Base-by-base conservation (phyloP, 768 basidiomycete genomes). In the Boletus rubescentipes region DNA sequence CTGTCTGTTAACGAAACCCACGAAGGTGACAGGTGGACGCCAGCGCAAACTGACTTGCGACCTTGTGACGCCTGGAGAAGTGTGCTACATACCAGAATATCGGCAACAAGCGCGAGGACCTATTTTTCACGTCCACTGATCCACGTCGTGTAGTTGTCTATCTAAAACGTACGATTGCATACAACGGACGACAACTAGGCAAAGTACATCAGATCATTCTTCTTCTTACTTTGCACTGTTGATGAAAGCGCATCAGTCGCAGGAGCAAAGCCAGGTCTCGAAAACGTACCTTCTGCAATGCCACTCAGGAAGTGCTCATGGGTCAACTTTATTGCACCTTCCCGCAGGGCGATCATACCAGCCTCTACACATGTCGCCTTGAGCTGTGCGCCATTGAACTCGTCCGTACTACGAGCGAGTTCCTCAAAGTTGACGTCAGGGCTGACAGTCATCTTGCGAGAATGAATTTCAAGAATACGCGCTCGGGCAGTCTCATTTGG, bases 311-410 rank as follows among this genome's bases (percentile, higher is more conserved):
- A 98, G 70, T 98, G 94, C 71, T 99, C 97, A 62, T 98, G 96
- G 29, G 82, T 85, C 52, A 98, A 73, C 70, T 87, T 88, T 15
- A 84, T 84, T 15, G 93, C 92, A 30, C 95, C 95, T 72, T 98
- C 95, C 61, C 97, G 78, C 37, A 98, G 74, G 8, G 96, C 92
- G 65, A 98, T 97, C 97, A 99, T 99, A 54, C 97, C 97, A 37
- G 97, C 97, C 74, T 99, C 97, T 1, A 99, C 97, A 73, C 96
- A 98, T 4, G 97, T 95, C 1, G 96, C 97, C 77, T 98, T 97
- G 64, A 97, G 73, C 70, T 94, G 92, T 8, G 93, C 93, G n/a
- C 86, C 96, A 66, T 98, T 98, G 74, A 99, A 98, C 68, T 99
- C 97, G 63, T 98, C 97, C 43, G 97, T 95, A 70, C 91, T 95